Conservation (phyloP, 2,329 filamentous ascomycete species). For the Didymella sp. region DNA sequence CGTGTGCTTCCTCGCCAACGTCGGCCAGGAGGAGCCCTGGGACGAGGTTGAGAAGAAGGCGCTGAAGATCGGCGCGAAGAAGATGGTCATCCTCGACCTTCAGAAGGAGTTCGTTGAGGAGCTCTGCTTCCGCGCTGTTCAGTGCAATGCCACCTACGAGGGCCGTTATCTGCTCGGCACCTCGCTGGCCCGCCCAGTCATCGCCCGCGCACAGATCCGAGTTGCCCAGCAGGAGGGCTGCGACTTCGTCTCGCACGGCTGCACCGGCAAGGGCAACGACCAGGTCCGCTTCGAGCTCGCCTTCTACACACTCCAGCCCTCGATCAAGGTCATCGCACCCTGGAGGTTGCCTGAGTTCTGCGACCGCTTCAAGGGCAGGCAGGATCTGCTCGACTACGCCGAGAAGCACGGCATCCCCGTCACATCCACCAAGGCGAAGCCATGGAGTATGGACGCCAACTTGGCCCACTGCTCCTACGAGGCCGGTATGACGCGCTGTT, state of each 20-base stretch:
- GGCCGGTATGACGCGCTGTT: conserved; percentile 59
- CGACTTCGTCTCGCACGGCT: conserved; percentile 57
- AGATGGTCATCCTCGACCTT: conserved; percentile 69
- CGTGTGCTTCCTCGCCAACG: conserved; percentile 63
- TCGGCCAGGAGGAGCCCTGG: conserved; percentile 67
- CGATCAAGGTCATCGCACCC: conserved; percentile 76
- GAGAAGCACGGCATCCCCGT: conserved; percentile 72
- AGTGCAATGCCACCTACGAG: conserved; percentile 69
- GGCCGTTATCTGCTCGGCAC: conserved; percentile 63
- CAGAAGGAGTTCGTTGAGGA: conserved; percentile 79
- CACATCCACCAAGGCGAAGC: conserved; percentile 74
- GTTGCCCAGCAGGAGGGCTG: conserved; percentile 70
- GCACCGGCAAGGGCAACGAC: conserved; percentile 62
- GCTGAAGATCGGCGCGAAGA: conserved; percentile 70
- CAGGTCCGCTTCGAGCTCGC: conserved; percentile 71
- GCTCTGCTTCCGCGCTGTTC: conserved; percentile 79
- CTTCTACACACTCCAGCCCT: conserved; percentile 68
- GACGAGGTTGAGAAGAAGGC: conserved; percentile 73
- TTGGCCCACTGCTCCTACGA: conserved; percentile 81
- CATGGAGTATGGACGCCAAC: conserved; percentile 64
- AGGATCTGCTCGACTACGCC: conserved; percentile 77
- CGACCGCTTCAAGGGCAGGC: conserved; percentile 73
- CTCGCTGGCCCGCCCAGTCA: conserved; percentile 72
- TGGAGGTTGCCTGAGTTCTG: conserved; percentile 76
- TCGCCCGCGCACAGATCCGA: conserved; percentile 70